Evolutionary conservation across 129 eudicot genomes (phyloP).

Genomic region (Escallonia herrerae): DNA sequence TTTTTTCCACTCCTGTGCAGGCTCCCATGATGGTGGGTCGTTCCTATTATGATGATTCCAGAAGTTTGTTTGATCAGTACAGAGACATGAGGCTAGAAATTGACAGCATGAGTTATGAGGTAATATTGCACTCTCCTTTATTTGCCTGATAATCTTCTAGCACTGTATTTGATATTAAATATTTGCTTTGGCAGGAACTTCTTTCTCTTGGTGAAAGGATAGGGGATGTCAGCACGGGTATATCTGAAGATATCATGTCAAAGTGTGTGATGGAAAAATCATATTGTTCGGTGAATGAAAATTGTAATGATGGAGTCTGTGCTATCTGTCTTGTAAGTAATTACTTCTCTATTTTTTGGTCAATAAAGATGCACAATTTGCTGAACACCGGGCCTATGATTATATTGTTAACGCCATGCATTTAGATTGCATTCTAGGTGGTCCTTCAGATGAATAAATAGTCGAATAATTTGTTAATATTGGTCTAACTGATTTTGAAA

Average conservation of each 20-base stretch:
- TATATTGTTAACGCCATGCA: too few species aligned
- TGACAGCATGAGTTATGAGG: conserved; percentile 60
- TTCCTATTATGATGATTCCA: conserved; percentile 30
- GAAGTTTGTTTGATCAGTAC: conserved; percentile 39
- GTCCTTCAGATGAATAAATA: too few species aligned
- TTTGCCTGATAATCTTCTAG: background rate
- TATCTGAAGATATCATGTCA: conserved; percentile 39
- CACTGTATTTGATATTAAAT: background rate
- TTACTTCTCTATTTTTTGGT: too few species aligned
- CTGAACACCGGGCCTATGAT: too few species aligned
- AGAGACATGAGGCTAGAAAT: conserved; percentile 54
- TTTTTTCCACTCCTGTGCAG: conserved; percentile 19
- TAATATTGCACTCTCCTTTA: conserved; percentile 6
- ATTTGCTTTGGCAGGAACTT: conserved; percentile 34
- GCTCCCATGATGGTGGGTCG: conserved; percentile 27
- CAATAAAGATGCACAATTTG: too few species aligned
- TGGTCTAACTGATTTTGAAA: too few species aligned
- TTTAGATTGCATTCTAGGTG: too few species aligned
- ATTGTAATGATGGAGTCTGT: conserved; percentile 28
- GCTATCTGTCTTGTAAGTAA: conserved; percentile 50
- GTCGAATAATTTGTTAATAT: too few species aligned
- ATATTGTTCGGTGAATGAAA: conserved; percentile 14
- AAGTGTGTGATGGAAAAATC: conserved; percentile 30
- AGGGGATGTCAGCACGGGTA: conserved; percentile 47
- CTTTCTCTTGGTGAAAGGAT: conserved; percentile 52